phyloP scores from a whole-genome alignment of 208 protist genomes.

The Wallacemonas sp. region DNA sequence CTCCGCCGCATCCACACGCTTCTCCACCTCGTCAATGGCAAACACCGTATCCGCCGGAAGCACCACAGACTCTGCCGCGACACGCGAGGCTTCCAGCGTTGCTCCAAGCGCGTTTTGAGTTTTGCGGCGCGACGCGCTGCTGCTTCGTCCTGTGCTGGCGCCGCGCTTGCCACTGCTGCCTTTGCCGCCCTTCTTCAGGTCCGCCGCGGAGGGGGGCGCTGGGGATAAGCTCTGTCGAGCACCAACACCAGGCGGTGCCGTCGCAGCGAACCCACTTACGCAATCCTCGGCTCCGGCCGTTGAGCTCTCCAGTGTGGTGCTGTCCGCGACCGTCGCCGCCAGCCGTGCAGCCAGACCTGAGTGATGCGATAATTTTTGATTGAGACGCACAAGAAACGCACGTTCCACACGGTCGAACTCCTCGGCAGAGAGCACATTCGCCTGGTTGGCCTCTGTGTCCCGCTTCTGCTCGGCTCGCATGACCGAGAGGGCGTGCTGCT shows the following conservation, averaged over 20 bases:
- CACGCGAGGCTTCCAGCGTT: conserved; percentile 4
- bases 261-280: not conserved
- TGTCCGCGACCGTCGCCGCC: no score
- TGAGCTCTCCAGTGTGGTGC: no score
- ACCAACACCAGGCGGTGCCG: not conserved
- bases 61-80: conserved; percentile 20
- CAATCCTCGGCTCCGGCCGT: not conserved
- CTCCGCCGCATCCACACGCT: conserved; percentile 47
- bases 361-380: conserved; percentile 39
- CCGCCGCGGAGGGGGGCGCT: conserved; percentile 6
- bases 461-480: conserved; percentile 21
- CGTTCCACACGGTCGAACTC: conserved; percentile 55
- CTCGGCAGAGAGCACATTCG: conserved; percentile 41
- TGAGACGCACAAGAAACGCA: conserved; percentile 54
- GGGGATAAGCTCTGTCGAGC: not conserved
- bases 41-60: conserved; percentile 43
- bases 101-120: not conserved
- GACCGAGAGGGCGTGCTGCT: conserved; percentile 19
- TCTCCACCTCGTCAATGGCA: conserved; percentile 52
- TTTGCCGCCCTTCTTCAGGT: conserved; percentile 1
- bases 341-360: conserved; percentile 2
- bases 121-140: not conserved
- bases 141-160: not conserved
- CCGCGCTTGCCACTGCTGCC: conserved; percentile 5
- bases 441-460: conserved; percentile 27